These are phyloP conservation scores for Alisma plantagoaquatica DNA, from an alignment of 106 monocot species.

Conservation along the genomic window DNA sequence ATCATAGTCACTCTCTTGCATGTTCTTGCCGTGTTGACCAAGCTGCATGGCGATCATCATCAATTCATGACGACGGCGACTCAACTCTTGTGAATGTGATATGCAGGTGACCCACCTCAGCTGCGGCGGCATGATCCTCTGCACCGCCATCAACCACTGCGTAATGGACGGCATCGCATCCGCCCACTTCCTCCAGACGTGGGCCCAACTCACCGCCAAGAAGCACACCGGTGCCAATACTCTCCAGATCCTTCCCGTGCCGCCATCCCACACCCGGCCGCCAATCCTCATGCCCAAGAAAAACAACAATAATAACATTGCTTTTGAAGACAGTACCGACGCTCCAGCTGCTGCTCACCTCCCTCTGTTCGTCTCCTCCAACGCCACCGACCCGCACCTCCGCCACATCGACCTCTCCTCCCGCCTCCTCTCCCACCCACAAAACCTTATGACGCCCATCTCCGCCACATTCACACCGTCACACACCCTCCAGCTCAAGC, in stretches of 20 bases:
- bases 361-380: conserved; percentile 29
- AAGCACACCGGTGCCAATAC: not conserved
- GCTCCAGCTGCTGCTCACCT: conserved; percentile 71
- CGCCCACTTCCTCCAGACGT: conserved; percentile 68
- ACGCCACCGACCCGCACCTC: not conserved
- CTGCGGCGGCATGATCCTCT: conserved; percentile 89
- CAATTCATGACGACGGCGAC: no score
- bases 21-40: no score
- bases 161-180: conserved; percentile 68
- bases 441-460: conserved; percentile 56
- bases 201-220: conserved; percentile 34
- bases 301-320: no score
- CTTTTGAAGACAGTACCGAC: no score
- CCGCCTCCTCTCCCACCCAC: conserved; percentile 41
- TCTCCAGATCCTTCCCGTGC: conserved; percentile 1
- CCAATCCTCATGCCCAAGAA: no score
- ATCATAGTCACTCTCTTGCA: no score
- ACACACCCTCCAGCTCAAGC: conserved; percentile 58
- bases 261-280: no score
- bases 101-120: conserved; percentile 58
- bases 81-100: not conserved
- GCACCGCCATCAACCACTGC: conserved; percentile 65
- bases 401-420: conserved; percentile 15
- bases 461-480: conserved; percentile 49
- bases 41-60: no score